Evolutionary conservation across 768 basidiomycete species (phyloP), one percentile per base, ranked within the genome.

Genomic region (Suillus spraguei): DNA sequence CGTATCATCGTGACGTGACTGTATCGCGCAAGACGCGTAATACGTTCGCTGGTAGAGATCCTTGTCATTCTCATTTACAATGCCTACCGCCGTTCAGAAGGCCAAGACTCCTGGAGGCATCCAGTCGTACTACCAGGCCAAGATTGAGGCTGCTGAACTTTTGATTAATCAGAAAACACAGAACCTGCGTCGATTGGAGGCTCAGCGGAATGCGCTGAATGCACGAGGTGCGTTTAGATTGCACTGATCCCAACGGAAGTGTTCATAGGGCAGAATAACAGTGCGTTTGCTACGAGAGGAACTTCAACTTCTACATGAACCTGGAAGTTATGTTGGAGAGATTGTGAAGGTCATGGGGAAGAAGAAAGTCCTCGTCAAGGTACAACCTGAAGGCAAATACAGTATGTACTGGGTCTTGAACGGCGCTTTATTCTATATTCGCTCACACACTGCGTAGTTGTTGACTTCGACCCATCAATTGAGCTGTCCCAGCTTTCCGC

Each of bases 291-390:
- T 99, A 39, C 76, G 96, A 46, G 97, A 99, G 75, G 97, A 97
- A 77, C 80, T 99, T 3, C 95, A 95, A 71, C 81, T 96, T 14
- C 81, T 97, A 8, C 95, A 95, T 67, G 97, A 99, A 71, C 95
- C 97, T 0, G 97, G 95, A 33, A 94, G 91, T 73, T 98, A 99
- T 78, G 96, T 99, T 46, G 97, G 97, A 8, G 97, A 99, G 78
- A 88, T 99, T 14, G 90, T 98, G 68, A 99, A 97, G 78, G 91
- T 97, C 7, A 99, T 99, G 97, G 95, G 96, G 61, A 98, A 98
- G 90, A 99, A 89, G 77, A 98, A 97, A 78, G 96, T 99, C 16
- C 79, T 99, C 47, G 96, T 99, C 66, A 98, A 99, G 76, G 95
- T 99, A 6, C 96, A 98, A 74, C 97, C 96, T 0, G 96, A 99